A percentile compares a stretch with the other conserved stretches of the same genome.
These are phyloP conservation scores for Botrytis hyacinthi DNA, from an alignment of 2,329 filamentous ascomycete species.

Conservation along the genomic window DNA sequence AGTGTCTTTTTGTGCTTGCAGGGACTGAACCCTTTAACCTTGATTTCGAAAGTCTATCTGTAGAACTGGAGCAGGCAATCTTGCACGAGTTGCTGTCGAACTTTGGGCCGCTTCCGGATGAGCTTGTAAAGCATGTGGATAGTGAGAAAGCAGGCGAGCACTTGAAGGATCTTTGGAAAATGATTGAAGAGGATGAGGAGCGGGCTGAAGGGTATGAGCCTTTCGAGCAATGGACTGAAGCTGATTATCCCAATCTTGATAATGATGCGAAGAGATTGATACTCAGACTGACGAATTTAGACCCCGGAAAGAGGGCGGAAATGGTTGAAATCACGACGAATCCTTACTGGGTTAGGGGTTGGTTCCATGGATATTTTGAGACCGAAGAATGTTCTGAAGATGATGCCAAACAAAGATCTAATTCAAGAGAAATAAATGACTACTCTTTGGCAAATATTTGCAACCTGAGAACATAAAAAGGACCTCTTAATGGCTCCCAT, in stretches of 20 bases:
- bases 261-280: conserved; percentile 36
- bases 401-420: not conserved
- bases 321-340: conserved; percentile 24
- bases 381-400: not conserved
- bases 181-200: conserved; percentile 23
- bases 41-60: conserved; percentile 31
- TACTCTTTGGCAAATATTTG: not conserved
- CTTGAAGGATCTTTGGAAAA: conserved; percentile 25
- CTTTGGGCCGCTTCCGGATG: conserved; percentile 36
- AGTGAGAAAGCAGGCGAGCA: conserved; percentile 33
- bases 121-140: conserved; percentile 32
- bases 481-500: not conserved
- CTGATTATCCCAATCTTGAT: conserved; percentile 37
- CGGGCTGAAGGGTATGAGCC: conserved; percentile 26
- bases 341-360: conserved; percentile 22
- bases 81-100: conserved; percentile 35
- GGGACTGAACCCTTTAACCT: conserved; percentile 32
- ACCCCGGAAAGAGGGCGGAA: conserved; percentile 35
- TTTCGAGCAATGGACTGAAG: conserved; percentile 36
- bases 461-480: not conserved
- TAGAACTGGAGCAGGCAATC: conserved; percentile 35
- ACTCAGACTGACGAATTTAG: conserved; percentile 37
- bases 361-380: not conserved
- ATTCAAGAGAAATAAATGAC: not conserved
- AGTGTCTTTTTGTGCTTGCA: conserved; percentile 35